These are phyloP conservation scores for Scutellaria galericulata DNA, from an alignment of 257 asterid species.

Conservation along the genomic window DNA sequence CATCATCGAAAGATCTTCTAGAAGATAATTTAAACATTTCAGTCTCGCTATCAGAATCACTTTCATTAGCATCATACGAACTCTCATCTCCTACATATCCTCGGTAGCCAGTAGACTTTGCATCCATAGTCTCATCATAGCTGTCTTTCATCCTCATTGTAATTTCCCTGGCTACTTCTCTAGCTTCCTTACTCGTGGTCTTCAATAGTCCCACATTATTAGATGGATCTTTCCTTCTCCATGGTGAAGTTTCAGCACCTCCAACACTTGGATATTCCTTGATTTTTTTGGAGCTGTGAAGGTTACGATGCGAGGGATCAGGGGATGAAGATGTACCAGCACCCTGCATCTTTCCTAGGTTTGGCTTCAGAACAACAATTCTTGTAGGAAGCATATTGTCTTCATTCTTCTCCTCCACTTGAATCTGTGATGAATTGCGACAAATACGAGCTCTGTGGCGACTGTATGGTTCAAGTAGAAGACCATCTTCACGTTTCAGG, in stretches of 20 bases:
- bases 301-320: constrained; percentile 42
- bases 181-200: constrained; percentile 61
- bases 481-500: constrained; percentile 74
- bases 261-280: constrained; percentile 42
- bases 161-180: constrained; percentile 67
- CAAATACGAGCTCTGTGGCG: constrained; percentile 46
- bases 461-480: constrained; percentile 59
- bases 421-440: constrained; percentile 47
- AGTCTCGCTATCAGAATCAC: constrained; percentile 72
- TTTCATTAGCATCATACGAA: constrained; percentile 68
- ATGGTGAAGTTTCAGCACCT: constrained; percentile 39
- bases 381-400: constrained; percentile 63
- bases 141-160: constrained; percentile 63
- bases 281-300: constrained; percentile 42
- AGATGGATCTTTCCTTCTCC: constrained; percentile 48
- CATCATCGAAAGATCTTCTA: constrained; percentile 54
- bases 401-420: constrained; percentile 43
- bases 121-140: constrained; percentile 47
- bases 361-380: constrained; percentile 86
- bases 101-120: constrained; percentile 46
- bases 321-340: constrained; percentile 48
- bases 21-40: constrained; percentile 47
- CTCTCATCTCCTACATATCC: constrained; percentile 96
- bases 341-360: constrained; percentile 52
- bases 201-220: constrained; percentile 40